Evolutionary conservation across 495 filamentous ascomycete species (phyloP), one percentile per base, ranked within the genome.

Genomic region (Hypoxylon crocopeplum): DNA sequence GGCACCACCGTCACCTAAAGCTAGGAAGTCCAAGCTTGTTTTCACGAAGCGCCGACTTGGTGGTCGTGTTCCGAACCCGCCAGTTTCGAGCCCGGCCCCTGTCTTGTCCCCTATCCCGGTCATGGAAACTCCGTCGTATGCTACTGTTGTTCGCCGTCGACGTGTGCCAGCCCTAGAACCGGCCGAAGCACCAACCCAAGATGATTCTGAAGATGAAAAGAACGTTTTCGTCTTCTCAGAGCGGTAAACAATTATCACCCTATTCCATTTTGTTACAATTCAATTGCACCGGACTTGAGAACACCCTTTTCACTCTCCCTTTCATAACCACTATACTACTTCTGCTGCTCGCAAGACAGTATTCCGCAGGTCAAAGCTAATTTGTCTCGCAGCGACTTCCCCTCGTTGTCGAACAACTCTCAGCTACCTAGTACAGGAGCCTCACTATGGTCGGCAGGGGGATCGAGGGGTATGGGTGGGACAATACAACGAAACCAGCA

Each of bases 321-420:
- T 29, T 10, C 5, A 29, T 10, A 29, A 5, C 25, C 25, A 29
- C 25, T 10, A n/a, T 12, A 29, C 15, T 20, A 41, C 19, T 7
- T 24, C 17, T 22, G 5, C 7, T 29, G 21, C 8, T 11, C 11
- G 29, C 12, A 51, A 41, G 3, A 15, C 7, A 64, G 27, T 7
- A 60, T 57, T 34, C 22, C 10, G n/a, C 41, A 46, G 19, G 15
- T 27, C 15, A n/a, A 45, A 32, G 22, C 64, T 71, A 22, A 66
- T 17, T 60, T 64, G 10, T 68, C 54, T 47, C 33, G 63, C 56
- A 95, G 91, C 42, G 91, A 96, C 68, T 96, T 96, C 60, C 91
- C 91, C 33, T 90, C 88, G 0, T 72, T 96, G 63, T 92, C 88
- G 48, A 88, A 86, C 59, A 80, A 77, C 33, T 72, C 85, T 20